A percentile compares a stretch with the other conserved stretches of the same genome.
Conservation (phyloP, 1,139 yeast species). For the Debaryomycetaceae sp. region DNA sequence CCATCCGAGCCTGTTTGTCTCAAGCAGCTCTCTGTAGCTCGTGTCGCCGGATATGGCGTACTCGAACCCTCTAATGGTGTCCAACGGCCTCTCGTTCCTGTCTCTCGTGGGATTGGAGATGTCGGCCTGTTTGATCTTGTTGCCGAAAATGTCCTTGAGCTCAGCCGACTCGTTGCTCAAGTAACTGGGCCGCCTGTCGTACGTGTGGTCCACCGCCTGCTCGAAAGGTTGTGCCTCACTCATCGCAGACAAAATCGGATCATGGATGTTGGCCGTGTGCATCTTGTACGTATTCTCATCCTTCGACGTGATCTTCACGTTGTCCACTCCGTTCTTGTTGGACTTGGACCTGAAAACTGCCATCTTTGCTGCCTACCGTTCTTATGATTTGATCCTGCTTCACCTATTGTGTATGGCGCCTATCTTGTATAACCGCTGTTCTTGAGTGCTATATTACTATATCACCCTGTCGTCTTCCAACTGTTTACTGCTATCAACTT, state of each 20-base stretch:
- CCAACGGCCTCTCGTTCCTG: constrained; percentile 92
- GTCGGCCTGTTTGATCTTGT: constrained; percentile 70
- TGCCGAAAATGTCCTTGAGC: constrained; percentile 81
- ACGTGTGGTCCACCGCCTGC: constrained; percentile 49
- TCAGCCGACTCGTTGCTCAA: constrained; percentile 41
- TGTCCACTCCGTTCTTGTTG: constrained; percentile 22
- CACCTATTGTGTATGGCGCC: not conserved
- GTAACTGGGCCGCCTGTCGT: constrained; percentile 36
- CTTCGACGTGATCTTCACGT: constrained; percentile 35
- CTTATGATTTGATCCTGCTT: not conserved
- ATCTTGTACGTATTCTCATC: constrained; percentile 40
- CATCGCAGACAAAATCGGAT: constrained; percentile 86
- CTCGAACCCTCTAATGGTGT: constrained; percentile 89
- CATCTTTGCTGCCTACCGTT: constrained; percentile 15
- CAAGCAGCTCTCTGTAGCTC: constrained; percentile 73
- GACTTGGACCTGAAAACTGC: constrained; percentile 42
- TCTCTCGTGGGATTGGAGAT: constrained; percentile 88
- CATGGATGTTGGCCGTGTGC: constrained; percentile 64
- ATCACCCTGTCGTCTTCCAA: too few relatives aligned
- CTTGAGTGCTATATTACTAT: too few relatives aligned
- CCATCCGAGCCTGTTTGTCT: constrained; percentile 77
- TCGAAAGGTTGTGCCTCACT: constrained; percentile 96
- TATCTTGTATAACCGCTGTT: too few relatives aligned
- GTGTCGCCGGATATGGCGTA: constrained; percentile 88
- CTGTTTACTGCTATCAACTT: too few relatives aligned